Evolutionary conservation across 139 green algal genomes (phyloP).

Genomic region (Tetraselmis striata): DNA sequence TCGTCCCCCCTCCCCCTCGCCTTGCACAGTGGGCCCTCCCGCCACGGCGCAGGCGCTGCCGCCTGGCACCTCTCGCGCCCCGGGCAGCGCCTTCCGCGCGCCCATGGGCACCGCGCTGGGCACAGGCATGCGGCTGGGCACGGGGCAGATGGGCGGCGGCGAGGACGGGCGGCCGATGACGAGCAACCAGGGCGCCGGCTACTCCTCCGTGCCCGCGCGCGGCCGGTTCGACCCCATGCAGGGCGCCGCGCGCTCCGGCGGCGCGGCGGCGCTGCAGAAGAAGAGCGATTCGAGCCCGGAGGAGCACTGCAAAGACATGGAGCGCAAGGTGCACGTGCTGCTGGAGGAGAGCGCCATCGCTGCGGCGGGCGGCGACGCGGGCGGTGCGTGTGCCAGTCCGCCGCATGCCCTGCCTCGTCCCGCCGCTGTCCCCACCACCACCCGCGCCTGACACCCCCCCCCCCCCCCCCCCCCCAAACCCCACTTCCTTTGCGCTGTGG

Average conservation of each 20-base stretch:
- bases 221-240: slow-evolving; percentile 56
- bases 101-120: slow-evolving; percentile 6
- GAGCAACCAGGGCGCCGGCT: slow-evolving; percentile 59
- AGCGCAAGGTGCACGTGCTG: slow-evolving; percentile 69
- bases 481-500: no score
- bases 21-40: neutral
- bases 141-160: slow-evolving; percentile 7
- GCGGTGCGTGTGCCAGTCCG: neutral
- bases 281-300: slow-evolving; percentile 41
- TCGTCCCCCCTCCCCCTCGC: no score
- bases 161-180: slow-evolving; percentile 64
- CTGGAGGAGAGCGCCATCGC: slow-evolving; percentile 57
- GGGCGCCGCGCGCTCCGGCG: slow-evolving; percentile 13
- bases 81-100: neutral
- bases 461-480: no score
- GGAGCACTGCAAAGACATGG: slow-evolving; percentile 50
- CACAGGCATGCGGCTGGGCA: slow-evolving; percentile 25
- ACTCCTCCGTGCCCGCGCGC: slow-evolving; percentile 34
- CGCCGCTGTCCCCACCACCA: slow-evolving; percentile 1
- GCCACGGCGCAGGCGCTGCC: neutral
- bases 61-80: slow-evolving; percentile 8
- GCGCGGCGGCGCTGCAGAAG: slow-evolving; percentile 25
- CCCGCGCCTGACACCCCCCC: neutral
- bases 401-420: no score
- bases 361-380: neutral